Evolutionary conservation across 129 eudicot species (phyloP).

Genomic region (Lonicera japonica): DNA sequence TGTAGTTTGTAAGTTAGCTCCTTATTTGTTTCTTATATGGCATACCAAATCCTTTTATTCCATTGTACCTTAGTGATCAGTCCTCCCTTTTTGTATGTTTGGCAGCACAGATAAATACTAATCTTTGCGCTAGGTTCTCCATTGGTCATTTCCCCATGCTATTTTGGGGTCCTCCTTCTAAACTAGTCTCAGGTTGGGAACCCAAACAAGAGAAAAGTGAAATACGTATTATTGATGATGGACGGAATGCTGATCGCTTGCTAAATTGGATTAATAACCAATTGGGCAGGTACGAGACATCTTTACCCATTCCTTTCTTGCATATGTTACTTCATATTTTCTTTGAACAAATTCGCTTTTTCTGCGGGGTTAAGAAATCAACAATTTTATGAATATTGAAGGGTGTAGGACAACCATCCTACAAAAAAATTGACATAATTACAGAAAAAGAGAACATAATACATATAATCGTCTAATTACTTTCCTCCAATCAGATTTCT

Average conservation of each 20-base stretch:
- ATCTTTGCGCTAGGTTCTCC: constrained; percentile 86
- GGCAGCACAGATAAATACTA: constrained; percentile 94
- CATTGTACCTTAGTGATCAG: constrained; percentile 29
- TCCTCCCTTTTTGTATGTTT: constrained; percentile 40
- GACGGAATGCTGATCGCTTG: constrained; percentile 74
- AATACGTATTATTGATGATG: constrained; percentile 55
- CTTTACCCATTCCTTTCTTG: background rate
- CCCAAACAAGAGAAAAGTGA: constrained; percentile 54
- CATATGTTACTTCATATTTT: background rate
- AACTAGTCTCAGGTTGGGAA: constrained; percentile 59
- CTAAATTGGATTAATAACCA: constrained; percentile 78
- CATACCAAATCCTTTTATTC: background rate
- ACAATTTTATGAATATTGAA: too few species aligned
- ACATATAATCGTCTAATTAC: too few species aligned
- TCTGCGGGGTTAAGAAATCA: too few species aligned
- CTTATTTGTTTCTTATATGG: background rate
- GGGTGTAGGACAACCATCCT: too few species aligned
- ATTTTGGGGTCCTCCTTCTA: constrained; percentile 72
- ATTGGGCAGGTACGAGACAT: constrained; percentile 50
- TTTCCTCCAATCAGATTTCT: too few species aligned
- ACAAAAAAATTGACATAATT: too few species aligned
- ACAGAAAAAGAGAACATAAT: too few species aligned
- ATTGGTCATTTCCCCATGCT: constrained; percentile 74
- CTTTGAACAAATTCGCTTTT: background rate
- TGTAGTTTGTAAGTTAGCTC: background rate